phyloP scores from a whole-genome alignment of 1,139 yeast species.

The Wickerhamomyces sp. region DNA sequence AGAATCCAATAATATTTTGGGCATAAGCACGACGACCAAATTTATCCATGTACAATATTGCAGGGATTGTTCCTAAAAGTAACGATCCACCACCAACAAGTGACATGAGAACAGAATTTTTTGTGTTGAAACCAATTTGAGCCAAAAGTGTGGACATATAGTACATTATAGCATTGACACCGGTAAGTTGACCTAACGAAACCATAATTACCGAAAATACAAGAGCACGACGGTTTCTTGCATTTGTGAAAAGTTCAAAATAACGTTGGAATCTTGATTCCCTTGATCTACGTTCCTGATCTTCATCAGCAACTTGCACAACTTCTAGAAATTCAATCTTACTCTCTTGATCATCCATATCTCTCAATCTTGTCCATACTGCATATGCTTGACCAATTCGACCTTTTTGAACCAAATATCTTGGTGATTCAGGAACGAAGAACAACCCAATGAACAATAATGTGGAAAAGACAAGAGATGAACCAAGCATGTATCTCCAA shows the following conservation, averaged over 20 bases:
- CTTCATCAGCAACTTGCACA: constrained; percentile 32
- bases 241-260: constrained; percentile 44
- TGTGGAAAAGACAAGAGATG: constrained; percentile 53
- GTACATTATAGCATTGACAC: constrained; percentile 53
- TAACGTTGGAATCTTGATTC: constrained; percentile 30
- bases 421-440: constrained; percentile 47
- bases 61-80: constrained; percentile 56
- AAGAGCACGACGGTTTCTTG: constrained; percentile 55
- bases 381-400: constrained; percentile 45
- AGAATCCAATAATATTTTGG: constrained; percentile 41
- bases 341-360: constrained; percentile 33
- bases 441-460: constrained; percentile 41
- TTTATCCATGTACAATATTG: constrained; percentile 52
- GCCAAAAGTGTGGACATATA: constrained; percentile 45
- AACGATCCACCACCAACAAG: constrained; percentile 61
- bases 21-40: constrained; percentile 44
- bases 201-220: constrained; percentile 52
- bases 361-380: constrained; percentile 53
- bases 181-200: constrained; percentile 51
- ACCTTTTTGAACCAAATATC: constrained; percentile 46
- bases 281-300: constrained; percentile 28
- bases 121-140: constrained; percentile 38
- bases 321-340: constrained; percentile 49
- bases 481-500: constrained; percentile 59
- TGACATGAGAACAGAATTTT: constrained; percentile 47